Base-by-base conservation (phyloP, 2,329 filamentous ascomycete species). In the Exophiala sp. region DNA sequence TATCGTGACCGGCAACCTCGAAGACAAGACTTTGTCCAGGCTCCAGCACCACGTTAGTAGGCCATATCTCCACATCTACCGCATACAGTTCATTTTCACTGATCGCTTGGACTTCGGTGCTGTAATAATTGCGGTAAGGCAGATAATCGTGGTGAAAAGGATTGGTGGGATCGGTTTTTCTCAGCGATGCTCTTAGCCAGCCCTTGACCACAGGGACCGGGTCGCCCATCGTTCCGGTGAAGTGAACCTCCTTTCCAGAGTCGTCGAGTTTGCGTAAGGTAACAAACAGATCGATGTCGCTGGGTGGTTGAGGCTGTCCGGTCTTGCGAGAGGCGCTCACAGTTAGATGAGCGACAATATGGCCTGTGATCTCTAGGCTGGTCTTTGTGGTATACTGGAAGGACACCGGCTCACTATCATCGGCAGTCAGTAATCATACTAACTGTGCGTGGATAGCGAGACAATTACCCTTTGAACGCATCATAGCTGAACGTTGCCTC, bases 201-300 rank as follows among this genome's bases (percentile, higher is more conserved):
- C 78, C 78, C 65, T 81, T 81, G 43, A 72, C 70, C 7, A 81
- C 66, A 0, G 78, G 78, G 0, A 81, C 73, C 0, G 78, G 76
- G 52, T 81, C 78, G 20, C 78, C 78, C 0, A 76, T 76, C 11
- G 78, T 80, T 39, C 78, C 78, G 5, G 78, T 81, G 62, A 81
- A 81, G 64, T 71, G 74, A 5, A 81, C 70, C 52, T 81, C 78
- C n/a, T 76, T 78, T 5, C 76, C 77, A 3, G 66, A 64, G 0
- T 77, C 70, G 21, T 72, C 66, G 66, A 79, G 67, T 73, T 81
- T 58, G 29, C 78, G 74, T 12, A 84, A 71, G 0, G 78, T 83
- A 2, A 86, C 56, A 63, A 81, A 81, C 18, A 80, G 64, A 52
- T 80, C 78, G 36, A 72, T 38, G 4, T 38, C 35, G 4, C 5